Evolutionary conservation across 768 basidiomycete genomes (phyloP).

Genomic region (Piloderma croceum): DNA sequence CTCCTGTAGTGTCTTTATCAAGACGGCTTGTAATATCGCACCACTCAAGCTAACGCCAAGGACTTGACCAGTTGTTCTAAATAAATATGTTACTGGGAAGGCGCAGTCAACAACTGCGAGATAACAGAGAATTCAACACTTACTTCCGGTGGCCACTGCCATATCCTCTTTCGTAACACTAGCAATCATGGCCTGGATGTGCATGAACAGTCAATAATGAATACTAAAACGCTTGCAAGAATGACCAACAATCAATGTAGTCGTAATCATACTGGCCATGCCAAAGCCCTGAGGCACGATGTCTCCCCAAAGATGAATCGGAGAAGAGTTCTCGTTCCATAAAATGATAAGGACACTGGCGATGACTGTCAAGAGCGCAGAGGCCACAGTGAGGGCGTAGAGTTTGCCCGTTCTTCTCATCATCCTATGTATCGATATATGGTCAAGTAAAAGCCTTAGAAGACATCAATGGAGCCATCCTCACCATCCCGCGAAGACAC

Average conservation of each 20-base stretch:
- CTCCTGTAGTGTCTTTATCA: conserved; percentile 61
- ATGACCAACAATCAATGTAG: conserved; percentile 77
- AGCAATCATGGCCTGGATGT: conserved; percentile 76
- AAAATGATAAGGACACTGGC: conserved; percentile 55
- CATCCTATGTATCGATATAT: too few relatives aligned
- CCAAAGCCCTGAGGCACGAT: conserved; percentile 80
- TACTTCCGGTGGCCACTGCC: conserved; percentile 88
- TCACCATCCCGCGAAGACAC: conserved; percentile 82
- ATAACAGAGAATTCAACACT: conserved; percentile 26
- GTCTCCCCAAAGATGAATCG: conserved; percentile 69
- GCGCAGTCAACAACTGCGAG: neutral
- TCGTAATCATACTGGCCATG: conserved; percentile 81
- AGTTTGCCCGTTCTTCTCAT: conserved; percentile 86
- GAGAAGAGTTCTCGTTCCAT: conserved; percentile 62
- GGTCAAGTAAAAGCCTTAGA: too few relatives aligned
- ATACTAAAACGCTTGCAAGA: conserved; percentile 14
- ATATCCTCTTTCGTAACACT: conserved; percentile 74
- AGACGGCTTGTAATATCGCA: conserved; percentile 75
- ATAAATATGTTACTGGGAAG: conserved; percentile 79
- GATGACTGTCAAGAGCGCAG: conserved; percentile 54
- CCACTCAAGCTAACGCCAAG: conserved; percentile 88
- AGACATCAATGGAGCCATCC: conserved; percentile 18
- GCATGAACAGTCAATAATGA: conserved; percentile 7
- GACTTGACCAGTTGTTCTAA: conserved; percentile 92
- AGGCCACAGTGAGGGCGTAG: conserved; percentile 64